These are phyloP conservation scores for Aspergillus avenaceus DNA, from an alignment of 495 filamentous ascomycete species.

Conservation along the genomic window DNA sequence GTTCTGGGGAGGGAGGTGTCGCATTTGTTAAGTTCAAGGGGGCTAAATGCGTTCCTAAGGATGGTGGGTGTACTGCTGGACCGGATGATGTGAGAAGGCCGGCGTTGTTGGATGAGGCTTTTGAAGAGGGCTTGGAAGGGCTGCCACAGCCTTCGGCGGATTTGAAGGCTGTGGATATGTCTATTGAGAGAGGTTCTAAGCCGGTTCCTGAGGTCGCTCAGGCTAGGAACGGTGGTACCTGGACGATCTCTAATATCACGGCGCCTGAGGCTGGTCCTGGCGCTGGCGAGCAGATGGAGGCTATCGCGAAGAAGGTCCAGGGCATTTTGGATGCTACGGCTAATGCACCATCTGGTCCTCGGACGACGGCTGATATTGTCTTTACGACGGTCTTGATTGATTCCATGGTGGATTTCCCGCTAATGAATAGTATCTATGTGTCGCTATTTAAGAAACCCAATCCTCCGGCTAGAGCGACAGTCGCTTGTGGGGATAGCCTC, in stretches of 20 bases:
- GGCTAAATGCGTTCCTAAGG: conserved; percentile 55
- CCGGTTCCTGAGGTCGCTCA: conserved; percentile 11
- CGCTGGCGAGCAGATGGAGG: conserved; percentile 41
- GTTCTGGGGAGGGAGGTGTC: conserved; percentile 66
- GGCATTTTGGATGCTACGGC: conserved; percentile 22
- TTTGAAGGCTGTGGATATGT: not conserved
- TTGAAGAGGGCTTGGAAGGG: conserved; percentile 28
- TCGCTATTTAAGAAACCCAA: conserved; percentile 66
- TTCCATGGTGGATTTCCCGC: conserved; percentile 71
- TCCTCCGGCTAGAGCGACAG: conserved; percentile 78
- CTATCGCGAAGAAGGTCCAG: conserved; percentile 34
- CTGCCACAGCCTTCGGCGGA: conserved; percentile 3
- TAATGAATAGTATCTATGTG: conserved; percentile 71
- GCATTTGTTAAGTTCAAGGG: conserved; percentile 56
- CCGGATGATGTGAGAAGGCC: conserved; percentile 37
- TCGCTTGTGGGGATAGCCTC: conserved; percentile 66
- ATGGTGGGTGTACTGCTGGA: conserved; percentile 30
- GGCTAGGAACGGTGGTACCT: conserved; percentile 20
- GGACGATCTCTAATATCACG: conserved; percentile 43
- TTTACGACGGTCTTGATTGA: conserved; percentile 74
- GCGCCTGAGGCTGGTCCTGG: conserved; percentile 35
- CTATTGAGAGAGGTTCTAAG: conserved; percentile 10
- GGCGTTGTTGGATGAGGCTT: conserved; percentile 41
- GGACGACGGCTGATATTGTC: conserved; percentile 55
- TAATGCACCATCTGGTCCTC: not conserved